Percentiles rank a stretch among this genome's conserved stretches.
Conservation (phyloP, 2,329 filamentous ascomycete species). For the Cylindrodendrum hubeiense region DNA sequence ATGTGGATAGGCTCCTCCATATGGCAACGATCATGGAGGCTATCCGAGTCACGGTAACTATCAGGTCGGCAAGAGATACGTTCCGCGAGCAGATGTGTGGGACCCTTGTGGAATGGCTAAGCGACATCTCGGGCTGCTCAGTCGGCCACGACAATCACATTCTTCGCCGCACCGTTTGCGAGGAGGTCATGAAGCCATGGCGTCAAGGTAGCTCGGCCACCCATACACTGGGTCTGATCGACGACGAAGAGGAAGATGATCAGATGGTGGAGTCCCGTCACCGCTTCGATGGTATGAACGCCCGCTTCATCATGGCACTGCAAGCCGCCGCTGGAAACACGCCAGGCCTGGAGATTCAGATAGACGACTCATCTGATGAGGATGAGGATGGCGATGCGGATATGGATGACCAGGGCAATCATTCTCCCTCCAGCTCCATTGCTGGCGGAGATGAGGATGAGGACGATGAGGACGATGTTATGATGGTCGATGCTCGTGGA, state of each 20-base stretch:
- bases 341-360: conserved; percentile 45
- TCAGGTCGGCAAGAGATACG: conserved; percentile 92
- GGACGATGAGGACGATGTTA: conserved; percentile 69
- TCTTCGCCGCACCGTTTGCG: conserved; percentile 85
- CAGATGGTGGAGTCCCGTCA: conserved; percentile 57
- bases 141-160: conserved; percentile 85
- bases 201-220: conserved; percentile 84
- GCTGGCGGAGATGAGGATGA: conserved; percentile 61
- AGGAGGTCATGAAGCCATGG: conserved; percentile 92
- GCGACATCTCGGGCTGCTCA: conserved; percentile 90
- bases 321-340: conserved; percentile 49
- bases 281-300: conserved; percentile 49
- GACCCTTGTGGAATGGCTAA: conserved; percentile 96
- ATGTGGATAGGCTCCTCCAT: conserved; percentile 78
- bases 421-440: conserved; percentile 48
- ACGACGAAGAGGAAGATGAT: conserved; percentile 61
- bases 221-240: conserved; percentile 69
- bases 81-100: conserved; percentile 99
- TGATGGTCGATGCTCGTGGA: conserved; percentile 67
- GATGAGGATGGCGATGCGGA: conserved; percentile 56
- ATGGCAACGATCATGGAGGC: conserved; percentile 92
- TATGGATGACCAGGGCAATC: conserved; percentile 53
- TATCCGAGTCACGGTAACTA: conserved; percentile 95
- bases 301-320: conserved; percentile 53
- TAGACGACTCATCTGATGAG: conserved; percentile 47